These are phyloP conservation scores for Bassia scoparia DNA, from an alignment of 148 eudicot genomes.

Conservation along the genomic window DNA sequence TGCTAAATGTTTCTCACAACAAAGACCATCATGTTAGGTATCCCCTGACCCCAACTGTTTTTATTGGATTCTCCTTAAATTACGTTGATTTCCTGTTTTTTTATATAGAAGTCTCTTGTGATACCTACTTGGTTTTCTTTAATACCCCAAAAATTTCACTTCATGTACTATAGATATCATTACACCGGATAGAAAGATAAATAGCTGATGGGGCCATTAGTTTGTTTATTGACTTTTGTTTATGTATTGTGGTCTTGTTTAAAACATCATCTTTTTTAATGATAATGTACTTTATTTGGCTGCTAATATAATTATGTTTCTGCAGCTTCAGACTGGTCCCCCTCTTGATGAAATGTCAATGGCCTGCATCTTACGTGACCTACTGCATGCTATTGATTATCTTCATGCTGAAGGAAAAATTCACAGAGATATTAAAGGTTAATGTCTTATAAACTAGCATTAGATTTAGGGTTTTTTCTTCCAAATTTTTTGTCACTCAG, in stretches of 20 bases:
- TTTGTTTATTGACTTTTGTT: neutral
- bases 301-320: conserved; percentile 24
- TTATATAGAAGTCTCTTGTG: too few species aligned
- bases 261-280: neutral
- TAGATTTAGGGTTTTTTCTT: neutral
- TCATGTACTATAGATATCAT: too few species aligned
- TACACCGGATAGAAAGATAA: too few species aligned
- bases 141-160: too few species aligned
- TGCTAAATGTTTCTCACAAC: too few species aligned
- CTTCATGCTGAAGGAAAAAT: conserved; percentile 95
- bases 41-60: too few species aligned
- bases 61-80: too few species aligned
- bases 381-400: conserved; percentile 92
- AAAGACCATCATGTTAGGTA: too few species aligned
- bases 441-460: neutral
- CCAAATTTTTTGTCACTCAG: neutral
- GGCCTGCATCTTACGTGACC: conserved; percentile 84
- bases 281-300: neutral
- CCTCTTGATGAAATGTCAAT: conserved; percentile 93
- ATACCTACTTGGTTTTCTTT: too few species aligned
- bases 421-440: conserved; percentile 96
- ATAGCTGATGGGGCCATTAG: neutral
- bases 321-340: conserved; percentile 90
- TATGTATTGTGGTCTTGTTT: neutral
- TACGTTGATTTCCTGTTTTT: too few species aligned